Conservation (phyloP, 129 eudicot species). For the Escallonia rubra region DNA sequence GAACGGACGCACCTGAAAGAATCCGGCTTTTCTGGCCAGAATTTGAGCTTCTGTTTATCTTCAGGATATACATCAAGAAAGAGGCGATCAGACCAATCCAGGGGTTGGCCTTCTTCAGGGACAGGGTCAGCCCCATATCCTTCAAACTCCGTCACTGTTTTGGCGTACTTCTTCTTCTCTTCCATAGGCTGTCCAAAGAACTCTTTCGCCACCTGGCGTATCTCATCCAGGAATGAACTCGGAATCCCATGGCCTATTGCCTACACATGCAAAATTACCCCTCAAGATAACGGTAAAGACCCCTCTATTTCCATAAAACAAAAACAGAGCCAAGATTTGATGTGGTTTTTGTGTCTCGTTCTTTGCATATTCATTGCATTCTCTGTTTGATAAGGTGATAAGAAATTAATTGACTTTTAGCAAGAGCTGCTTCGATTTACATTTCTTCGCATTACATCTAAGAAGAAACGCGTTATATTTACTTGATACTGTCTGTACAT, state of each 20-base stretch:
- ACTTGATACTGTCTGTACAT: background rate
- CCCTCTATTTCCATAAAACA: no score
- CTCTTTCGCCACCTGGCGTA: constrained; percentile 33
- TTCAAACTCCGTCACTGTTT: constrained; percentile 37
- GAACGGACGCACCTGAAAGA: constrained; percentile 30
- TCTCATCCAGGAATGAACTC: constrained; percentile 17
- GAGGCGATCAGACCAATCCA: constrained; percentile 78
- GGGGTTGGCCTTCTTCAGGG: constrained; percentile 44
- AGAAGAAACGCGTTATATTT: background rate
- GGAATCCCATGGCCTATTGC: constrained; percentile 41
- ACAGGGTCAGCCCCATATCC: constrained; percentile 66
- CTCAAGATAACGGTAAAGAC: background rate
- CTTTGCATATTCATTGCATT: no score
- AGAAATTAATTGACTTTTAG: no score
- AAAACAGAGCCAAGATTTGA: no score
- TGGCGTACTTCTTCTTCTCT: constrained; percentile 55
- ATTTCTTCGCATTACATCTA: no score
- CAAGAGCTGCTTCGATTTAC: no score
- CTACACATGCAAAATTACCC: constrained; percentile 9
- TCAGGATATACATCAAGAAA: constrained; percentile 35
- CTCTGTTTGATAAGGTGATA: no score
- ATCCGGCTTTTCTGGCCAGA: constrained; percentile 53
- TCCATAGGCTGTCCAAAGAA: constrained; percentile 58
- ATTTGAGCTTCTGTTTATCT: constrained; percentile 32
- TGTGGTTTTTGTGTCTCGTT: background rate